Conservation (phyloP, 176 grass and related monocot genomes). For the Phragmites australis region DNA sequence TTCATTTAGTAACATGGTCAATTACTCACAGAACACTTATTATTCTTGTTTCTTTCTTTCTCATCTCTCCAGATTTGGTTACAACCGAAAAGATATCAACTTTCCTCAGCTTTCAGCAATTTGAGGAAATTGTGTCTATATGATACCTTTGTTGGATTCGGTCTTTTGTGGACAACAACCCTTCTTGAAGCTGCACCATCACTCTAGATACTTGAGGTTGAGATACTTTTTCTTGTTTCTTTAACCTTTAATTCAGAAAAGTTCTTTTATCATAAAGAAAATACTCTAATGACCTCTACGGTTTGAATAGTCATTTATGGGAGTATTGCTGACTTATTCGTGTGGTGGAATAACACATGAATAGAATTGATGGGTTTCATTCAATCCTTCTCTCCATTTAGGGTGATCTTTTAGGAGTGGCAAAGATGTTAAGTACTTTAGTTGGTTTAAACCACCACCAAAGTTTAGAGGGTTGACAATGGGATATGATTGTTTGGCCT, state of each 20-base stretch:
- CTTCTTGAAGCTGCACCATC: constrained; percentile 12
- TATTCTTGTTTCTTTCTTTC: background rate
- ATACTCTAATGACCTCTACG: background rate
- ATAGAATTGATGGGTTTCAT: background rate
- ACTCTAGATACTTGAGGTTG: background rate
- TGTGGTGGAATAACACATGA: background rate
- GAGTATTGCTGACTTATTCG: background rate
- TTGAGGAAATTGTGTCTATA: background rate
- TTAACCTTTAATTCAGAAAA: background rate
- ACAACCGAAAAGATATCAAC: background rate
- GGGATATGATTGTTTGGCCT: no score
- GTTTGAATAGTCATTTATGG: background rate
- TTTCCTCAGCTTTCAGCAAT: constrained; percentile 7
- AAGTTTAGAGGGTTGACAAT: no score
- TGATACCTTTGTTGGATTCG: constrained; percentile 18
- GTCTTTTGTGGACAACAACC: constrained; percentile 9
- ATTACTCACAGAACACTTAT: background rate
- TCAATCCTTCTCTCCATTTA: background rate
- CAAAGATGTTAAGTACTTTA: no score
- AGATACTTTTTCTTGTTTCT: background rate
- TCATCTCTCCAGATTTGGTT: constrained; percentile 24
- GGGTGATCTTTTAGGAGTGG: background rate
- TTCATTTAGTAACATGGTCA: background rate
- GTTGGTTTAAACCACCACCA: no score
- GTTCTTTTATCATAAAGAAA: background rate